Evolutionary conservation across 2,329 filamentous ascomycete genomes (phyloP).

Genomic region (Pseudogymnoascus sp.): DNA sequence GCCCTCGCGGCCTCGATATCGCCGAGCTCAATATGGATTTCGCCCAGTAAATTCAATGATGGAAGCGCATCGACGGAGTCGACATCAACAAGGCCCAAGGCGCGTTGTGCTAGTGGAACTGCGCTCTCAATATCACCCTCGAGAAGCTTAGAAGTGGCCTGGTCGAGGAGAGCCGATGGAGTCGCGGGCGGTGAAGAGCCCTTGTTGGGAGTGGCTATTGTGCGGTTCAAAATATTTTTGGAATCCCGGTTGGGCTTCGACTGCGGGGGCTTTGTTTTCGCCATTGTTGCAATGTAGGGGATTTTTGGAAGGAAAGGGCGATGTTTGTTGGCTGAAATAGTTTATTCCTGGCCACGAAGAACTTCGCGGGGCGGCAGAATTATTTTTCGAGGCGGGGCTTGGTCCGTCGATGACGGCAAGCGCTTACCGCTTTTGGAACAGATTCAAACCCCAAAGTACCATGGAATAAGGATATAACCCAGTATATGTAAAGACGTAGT

Average conservation of each 20-base stretch:
- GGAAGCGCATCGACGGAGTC: slow-evolving; percentile 25
- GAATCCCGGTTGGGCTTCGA: slow-evolving; percentile 26
- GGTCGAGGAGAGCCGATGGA: slow-evolving; percentile 21
- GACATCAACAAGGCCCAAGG: slow-evolving; percentile 20
- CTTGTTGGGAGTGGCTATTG: slow-evolving; percentile 21
- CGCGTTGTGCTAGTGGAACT: slow-evolving; percentile 24
- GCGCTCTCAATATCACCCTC: slow-evolving; percentile 28
- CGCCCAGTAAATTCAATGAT: slow-evolving; percentile 27
- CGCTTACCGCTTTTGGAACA: slow-evolving; percentile 8
- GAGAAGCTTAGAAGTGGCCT: slow-evolving; percentile 26
- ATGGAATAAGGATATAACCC: neutral
- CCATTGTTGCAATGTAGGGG: slow-evolving; percentile 22
- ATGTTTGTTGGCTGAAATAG: neutral
- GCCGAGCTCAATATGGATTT: slow-evolving; percentile 38
- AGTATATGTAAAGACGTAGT: neutral
- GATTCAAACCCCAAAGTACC: neutral
- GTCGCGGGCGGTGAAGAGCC: slow-evolving; percentile 20
- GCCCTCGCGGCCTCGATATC: slow-evolving; percentile 67
- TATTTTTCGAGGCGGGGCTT: slow-evolving; percentile 7
- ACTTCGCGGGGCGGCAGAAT: slow-evolving; percentile 11
- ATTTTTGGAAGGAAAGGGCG: neutral
- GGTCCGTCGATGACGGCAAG: slow-evolving; percentile 1
- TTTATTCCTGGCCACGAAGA: neutral
- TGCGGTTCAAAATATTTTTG: slow-evolving; percentile 24
- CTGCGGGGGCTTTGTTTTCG: slow-evolving; percentile 28